A percentile compares a stretch with the other conserved stretches of the same genome.
Conservation (phyloP, 177 flowering plant species). For the Vitis hybrid region DNA sequence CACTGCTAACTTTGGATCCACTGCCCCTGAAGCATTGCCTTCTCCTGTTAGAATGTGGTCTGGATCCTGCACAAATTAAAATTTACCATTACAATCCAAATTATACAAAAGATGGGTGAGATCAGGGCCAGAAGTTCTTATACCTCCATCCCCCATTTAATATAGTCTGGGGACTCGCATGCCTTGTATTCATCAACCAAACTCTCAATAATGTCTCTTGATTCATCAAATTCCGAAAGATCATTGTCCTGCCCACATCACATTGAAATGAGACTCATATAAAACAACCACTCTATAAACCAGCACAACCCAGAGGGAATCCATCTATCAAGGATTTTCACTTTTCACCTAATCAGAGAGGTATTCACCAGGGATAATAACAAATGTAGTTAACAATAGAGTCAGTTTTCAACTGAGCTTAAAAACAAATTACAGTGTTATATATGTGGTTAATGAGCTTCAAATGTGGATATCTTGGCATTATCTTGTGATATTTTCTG, state of each 20-base stretch:
- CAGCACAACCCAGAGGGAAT: no score
- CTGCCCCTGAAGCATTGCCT: conserved; percentile 75
- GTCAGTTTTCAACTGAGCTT: no score
- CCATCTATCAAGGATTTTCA: no score
- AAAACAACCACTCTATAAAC: no score
- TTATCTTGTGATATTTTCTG: no score
- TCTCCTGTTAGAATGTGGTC: conserved; percentile 69
- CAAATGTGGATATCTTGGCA: no score
- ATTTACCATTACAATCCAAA: conserved; percentile 9
- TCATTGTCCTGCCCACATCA: conserved; percentile 81
- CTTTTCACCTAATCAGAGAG: no score
- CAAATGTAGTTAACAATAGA: no score
- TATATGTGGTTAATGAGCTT: no score
- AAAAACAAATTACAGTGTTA: no score
- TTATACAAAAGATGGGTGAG: neutral
- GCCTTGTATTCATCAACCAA: conserved; percentile 99
- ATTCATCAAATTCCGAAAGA: conserved; percentile 98
- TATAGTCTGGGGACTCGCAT: conserved; percentile 97
- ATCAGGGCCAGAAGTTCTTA: neutral
- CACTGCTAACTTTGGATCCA: conserved; percentile 66
- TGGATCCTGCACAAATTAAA: conserved; percentile 58
- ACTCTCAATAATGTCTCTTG: conserved; percentile 90
- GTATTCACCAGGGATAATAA: no score
- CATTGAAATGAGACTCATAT: neutral
- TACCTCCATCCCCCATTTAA: conserved; percentile 99